Evolutionary conservation across 2,329 filamentous ascomycete genomes (phyloP).

Genomic region (Chrysosphaeria jannelii): DNA sequence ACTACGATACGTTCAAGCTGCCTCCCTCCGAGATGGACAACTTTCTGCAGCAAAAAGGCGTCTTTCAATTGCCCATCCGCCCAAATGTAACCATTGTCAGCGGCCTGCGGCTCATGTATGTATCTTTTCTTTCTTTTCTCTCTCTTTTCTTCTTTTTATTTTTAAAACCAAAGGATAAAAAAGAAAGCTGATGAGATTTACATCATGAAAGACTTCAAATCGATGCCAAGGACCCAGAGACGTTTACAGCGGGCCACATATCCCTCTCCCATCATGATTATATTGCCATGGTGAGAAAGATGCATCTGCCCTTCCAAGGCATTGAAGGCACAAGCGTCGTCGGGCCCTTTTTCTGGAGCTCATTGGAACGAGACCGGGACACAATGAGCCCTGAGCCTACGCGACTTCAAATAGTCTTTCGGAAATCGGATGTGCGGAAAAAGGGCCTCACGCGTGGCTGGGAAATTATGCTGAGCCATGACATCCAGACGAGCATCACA

Average conservation of each 20-base stretch:
- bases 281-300: constrained; percentile 20
- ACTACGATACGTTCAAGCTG: constrained; percentile 21
- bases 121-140: constrained; percentile 3
- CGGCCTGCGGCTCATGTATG: constrained; percentile 24
- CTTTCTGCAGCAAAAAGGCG: constrained; percentile 16
- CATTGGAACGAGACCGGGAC: constrained; percentile 24
- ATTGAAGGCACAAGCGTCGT: constrained; percentile 28
- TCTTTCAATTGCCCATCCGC: too few relatives aligned
- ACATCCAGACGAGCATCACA: constrained; percentile 21
- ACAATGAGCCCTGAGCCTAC: too few relatives aligned
- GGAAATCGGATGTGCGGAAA: constrained; percentile 35
- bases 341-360: constrained; percentile 31
- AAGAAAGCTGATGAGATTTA: neutral
- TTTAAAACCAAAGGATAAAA: neutral
- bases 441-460: constrained; percentile 31
- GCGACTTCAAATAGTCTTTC: constrained; percentile 29
- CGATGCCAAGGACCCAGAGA: constrained; percentile 23
- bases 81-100: constrained; percentile 16
- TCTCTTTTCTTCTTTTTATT: neutral
- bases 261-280: constrained; percentile 20
- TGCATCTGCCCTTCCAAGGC: constrained; percentile 22
- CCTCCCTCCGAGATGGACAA: constrained; percentile 20
- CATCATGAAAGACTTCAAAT: constrained; percentile 20
- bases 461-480: constrained; percentile 31
- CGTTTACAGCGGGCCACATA: constrained; percentile 23